Conservation (phyloP, 805 yeast genomes). For the Saccharomyces jurei region DNA sequence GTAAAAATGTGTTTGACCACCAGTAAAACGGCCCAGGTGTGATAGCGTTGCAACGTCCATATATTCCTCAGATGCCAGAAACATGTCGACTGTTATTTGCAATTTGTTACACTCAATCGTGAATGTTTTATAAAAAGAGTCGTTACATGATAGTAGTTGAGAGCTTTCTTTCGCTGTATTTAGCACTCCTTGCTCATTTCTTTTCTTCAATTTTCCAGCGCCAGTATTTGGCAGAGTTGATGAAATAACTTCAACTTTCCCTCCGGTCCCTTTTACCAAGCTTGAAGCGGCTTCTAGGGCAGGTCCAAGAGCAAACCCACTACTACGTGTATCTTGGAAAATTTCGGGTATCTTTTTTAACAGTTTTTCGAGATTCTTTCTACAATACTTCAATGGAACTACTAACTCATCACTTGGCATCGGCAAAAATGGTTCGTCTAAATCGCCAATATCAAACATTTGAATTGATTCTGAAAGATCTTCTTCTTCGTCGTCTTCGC, state of each 20-base stretch:
- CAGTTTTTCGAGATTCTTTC: conserved; percentile 67
- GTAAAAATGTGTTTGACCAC: conserved; percentile 93
- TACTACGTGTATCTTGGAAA: conserved; percentile 55
- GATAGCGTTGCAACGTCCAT: conserved; percentile 92
- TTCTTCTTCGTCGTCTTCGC: background rate
- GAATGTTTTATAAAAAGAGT: conserved; percentile 83
- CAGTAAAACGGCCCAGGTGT: conserved; percentile 84
- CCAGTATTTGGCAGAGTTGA: conserved; percentile 82
- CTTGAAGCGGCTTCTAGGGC: conserved; percentile 83
- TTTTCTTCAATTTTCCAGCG: conserved; percentile 64
- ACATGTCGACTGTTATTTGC: conserved; percentile 87
- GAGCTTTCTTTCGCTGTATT: conserved; percentile 81
- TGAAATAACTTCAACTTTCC: conserved; percentile 74
- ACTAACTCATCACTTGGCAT: conserved; percentile 68
- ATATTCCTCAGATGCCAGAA: conserved; percentile 72
- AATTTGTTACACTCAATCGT: conserved; percentile 92
- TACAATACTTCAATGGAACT: conserved; percentile 63
- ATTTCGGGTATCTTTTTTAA: conserved; percentile 60
- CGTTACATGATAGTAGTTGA: conserved; percentile 62
- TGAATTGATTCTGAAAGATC: conserved; percentile 45
- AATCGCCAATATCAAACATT: conserved; percentile 81
- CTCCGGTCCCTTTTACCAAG: conserved; percentile 72
- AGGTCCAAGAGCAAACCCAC: conserved; percentile 78
- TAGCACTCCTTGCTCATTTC: conserved; percentile 59
- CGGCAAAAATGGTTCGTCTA: conserved; percentile 89